A percentile compares a stretch with the other conserved stretches of the same genome.
phyloP scores from a whole-genome alignment of 2,329 filamentous ascomycete species.

The Xylaria sp. region DNA sequence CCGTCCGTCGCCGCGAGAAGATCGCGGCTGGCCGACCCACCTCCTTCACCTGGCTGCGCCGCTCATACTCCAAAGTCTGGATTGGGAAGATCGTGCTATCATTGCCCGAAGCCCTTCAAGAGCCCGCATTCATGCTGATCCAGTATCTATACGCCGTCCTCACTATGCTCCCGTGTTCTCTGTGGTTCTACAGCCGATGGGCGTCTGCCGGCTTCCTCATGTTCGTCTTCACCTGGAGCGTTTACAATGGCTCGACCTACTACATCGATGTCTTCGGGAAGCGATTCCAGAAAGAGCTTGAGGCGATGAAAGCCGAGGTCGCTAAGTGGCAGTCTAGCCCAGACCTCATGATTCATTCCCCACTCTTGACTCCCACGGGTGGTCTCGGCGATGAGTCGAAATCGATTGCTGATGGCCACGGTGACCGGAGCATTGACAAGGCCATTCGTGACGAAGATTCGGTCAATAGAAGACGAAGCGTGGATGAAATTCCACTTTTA shows the following conservation, averaged over 20 bases:
- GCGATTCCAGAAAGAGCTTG: constrained; percentile 94
- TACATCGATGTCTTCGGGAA: constrained; percentile 99
- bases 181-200: constrained; percentile 93
- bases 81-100: constrained; percentile 86
- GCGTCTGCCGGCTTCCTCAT: constrained; percentile 81
- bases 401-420: constrained; percentile 29
- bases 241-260: constrained; percentile 96
- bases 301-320: constrained; percentile 88
- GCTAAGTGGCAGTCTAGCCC: constrained; percentile 81
- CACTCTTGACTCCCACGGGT: constrained; percentile 52
- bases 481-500: constrained; percentile 69
- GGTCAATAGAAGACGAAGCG: constrained; percentile 43
- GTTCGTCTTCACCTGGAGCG: constrained; percentile 89
- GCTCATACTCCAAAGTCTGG: constrained; percentile 88
- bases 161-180: constrained; percentile 92
- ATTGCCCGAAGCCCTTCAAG: constrained; percentile 80
- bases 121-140: constrained; percentile 93
- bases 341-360: constrained; percentile 56
- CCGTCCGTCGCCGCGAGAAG: constrained; percentile 91
- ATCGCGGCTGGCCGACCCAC: constrained; percentile 95
- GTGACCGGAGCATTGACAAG: constrained; percentile 36
- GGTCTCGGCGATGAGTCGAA: constrained; percentile 38
- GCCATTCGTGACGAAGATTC: constrained; percentile 44
- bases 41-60: constrained; percentile 96
- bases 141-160: constrained; percentile 91